phyloP scores from a whole-genome alignment of 805 yeast genomes.

The Clavispora carvajalis region DNA sequence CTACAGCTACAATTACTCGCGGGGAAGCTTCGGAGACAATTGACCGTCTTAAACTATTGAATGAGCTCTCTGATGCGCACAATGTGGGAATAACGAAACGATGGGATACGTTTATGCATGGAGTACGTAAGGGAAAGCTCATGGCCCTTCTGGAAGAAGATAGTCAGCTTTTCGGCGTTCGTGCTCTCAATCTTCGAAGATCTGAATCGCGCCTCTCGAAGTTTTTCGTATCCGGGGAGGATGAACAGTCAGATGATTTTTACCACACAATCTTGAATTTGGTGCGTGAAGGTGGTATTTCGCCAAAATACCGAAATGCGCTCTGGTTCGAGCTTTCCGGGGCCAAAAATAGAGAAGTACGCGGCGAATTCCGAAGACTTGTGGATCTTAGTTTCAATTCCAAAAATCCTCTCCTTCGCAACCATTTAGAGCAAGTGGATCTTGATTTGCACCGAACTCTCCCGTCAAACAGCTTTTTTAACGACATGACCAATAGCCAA shows the following conservation, averaged over 20 bases:
- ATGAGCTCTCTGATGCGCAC: slow-evolving; percentile 40
- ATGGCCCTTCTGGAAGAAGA: slow-evolving; percentile 8
- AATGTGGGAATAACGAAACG: slow-evolving; percentile 32
- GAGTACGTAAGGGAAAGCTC: slow-evolving; percentile 20
- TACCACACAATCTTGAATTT: slow-evolving; percentile 19
- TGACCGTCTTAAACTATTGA: slow-evolving; percentile 31
- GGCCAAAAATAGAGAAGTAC: slow-evolving; percentile 37
- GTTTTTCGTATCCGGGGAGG: slow-evolving; percentile 18
- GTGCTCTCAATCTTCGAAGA: slow-evolving; percentile 31
- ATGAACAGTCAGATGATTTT: slow-evolving; percentile 3
- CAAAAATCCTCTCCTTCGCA: slow-evolving; percentile 3
- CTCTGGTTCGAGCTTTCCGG: slow-evolving; percentile 56
- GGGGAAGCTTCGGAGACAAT: slow-evolving; percentile 8
- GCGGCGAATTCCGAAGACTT: slow-evolving; percentile 42
- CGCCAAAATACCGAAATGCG: slow-evolving; percentile 40
- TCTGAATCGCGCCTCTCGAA: slow-evolving; percentile 9
- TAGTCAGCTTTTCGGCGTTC: slow-evolving; percentile 31
- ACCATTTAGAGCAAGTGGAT: slow-evolving; percentile 43
- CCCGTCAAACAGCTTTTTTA: slow-evolving; percentile 49
- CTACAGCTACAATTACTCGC: neutral
- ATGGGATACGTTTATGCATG: slow-evolving; percentile 44
- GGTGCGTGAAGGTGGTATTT: slow-evolving; percentile 41
- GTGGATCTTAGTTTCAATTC: slow-evolving; percentile 8
- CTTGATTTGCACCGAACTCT: slow-evolving; percentile 52
- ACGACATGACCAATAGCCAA: slow-evolving; percentile 28